Conservation (phyloP, 2,329 filamentous ascomycete genomes). For the Aspergillus quadricinctus region DNA sequence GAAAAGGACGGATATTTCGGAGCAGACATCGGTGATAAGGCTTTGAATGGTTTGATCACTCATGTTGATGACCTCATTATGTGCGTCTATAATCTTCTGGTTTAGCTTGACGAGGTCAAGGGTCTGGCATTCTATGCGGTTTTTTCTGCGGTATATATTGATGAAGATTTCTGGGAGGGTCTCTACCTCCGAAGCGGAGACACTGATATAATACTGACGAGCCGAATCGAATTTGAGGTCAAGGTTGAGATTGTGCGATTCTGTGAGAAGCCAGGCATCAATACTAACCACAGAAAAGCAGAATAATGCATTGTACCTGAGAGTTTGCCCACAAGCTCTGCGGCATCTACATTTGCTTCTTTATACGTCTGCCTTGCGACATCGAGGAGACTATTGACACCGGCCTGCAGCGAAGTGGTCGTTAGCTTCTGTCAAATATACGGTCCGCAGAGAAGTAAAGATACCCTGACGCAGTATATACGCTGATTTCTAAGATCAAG, state of each 20-base stretch:
- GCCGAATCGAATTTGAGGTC: slow-evolving; percentile 71
- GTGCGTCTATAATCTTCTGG: slow-evolving; percentile 70
- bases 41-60: slow-evolving; percentile 72
- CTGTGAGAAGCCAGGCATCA: slow-evolving; percentile 36
- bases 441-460: not conserved
- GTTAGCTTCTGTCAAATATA: not conserved
- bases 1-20: slow-evolving; percentile 69
- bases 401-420: slow-evolving; percentile 49
- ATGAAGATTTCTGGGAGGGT: slow-evolving; percentile 66
- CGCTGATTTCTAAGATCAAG: slow-evolving; percentile 86
- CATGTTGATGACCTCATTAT: slow-evolving; percentile 77
- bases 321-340: slow-evolving; percentile 65
- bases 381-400: slow-evolving; percentile 80
- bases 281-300: not conserved
- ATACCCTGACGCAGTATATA: slow-evolving; percentile 78
- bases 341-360: slow-evolving; percentile 75
- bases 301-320: slow-evolving; percentile 46
- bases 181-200: slow-evolving; percentile 61
- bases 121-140: slow-evolving; percentile 82
- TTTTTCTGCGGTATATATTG: slow-evolving; percentile 68
- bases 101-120: slow-evolving; percentile 78
- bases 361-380: slow-evolving; percentile 86
- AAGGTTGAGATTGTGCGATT: slow-evolving; percentile 54
- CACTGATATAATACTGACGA: slow-evolving; percentile 73
- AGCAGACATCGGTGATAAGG: slow-evolving; percentile 67